A percentile compares a stretch with the other conserved stretches of the same genome.
Conservation (phyloP, 495 filamentous ascomycete genomes). For the Penicillium lagena region DNA sequence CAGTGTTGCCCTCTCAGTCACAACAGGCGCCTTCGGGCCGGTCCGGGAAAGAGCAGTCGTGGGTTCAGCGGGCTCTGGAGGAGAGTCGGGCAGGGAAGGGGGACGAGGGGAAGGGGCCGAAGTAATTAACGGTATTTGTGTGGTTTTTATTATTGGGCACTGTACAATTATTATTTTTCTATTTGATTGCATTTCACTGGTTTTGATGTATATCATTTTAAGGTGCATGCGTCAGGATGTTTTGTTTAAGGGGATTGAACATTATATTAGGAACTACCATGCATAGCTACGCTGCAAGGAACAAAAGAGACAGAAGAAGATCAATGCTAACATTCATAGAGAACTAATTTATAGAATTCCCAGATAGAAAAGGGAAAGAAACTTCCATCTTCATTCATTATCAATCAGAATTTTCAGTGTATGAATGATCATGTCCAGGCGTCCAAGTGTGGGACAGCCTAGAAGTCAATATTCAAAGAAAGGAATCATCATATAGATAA, state of each 20-base stretch:
- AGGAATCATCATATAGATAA: slow-evolving; percentile 32
- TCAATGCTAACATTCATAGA: too few relatives aligned
- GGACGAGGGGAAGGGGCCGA: slow-evolving; percentile 1
- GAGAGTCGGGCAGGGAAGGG: slow-evolving; percentile 14
- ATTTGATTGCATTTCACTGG: not conserved
- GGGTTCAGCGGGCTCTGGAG: slow-evolving; percentile 36
- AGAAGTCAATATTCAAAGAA: slow-evolving; percentile 32
- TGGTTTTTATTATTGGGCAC: not conserved
- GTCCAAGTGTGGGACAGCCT: slow-evolving; percentile 23
- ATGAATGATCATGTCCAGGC: slow-evolving; percentile 36
- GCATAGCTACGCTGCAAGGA: too few relatives aligned
- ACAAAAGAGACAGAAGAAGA: too few relatives aligned
- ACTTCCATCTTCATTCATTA: slow-evolving; percentile 13
- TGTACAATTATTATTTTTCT: not conserved
- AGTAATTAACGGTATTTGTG: not conserved
- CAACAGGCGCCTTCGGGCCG: slow-evolving; percentile 1
- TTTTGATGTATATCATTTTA: not conserved
- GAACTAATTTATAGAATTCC: too few relatives aligned
- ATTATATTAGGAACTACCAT: too few relatives aligned
- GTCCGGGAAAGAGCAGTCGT: slow-evolving; percentile 17
- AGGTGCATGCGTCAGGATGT: too few relatives aligned
- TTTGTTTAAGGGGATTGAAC: too few relatives aligned
- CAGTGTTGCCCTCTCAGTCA: not conserved
- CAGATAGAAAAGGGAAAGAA: not conserved
- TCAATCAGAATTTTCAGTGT: slow-evolving; percentile 46